Evolutionary conservation across 1,284 basidiomycete species (phyloP), one percentile per base, ranked within the genome.

Genomic region (Leucoagaricus sp.): DNA sequence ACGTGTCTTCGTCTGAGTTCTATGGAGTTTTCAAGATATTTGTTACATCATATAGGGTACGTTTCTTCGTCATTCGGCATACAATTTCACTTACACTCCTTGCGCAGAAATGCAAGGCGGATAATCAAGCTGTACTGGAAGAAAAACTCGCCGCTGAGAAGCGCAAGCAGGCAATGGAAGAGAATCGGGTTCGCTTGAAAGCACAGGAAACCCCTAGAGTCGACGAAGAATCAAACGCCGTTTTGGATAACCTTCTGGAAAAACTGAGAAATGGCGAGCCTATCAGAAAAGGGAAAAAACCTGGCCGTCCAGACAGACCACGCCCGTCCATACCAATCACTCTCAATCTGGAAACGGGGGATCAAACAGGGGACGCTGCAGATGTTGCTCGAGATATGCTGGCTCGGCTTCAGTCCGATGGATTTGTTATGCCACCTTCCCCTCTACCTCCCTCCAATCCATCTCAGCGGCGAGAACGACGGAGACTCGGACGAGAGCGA

Each of bases 21-120:
- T 98, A 94, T 73, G 93, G 87, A 15, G 88, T 96, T 65, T 96
- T 97, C 83, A 94, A 96, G 74, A 96, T 92, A 1, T 97, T 97
- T 65, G 84, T 94, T 23, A 94, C 90, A 0, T 95, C 94, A 1
- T 97, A 95, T 73, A 89, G 83, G 81, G 93, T 93, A 61, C 59
- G 42, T 28, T 21, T 31, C 31, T 19, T 53, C 19, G 6, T 31
- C 6, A 19, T 25, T 3, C 36, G 28, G 59, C 46, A 3, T 15
- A 26, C 28, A 12, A 54, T 26, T 41, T 49, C 55, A 45, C 53
- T 61, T 9, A 63, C 55, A 42, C 29, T 13, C 13, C 44, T 33
- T 28, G 55, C n/a, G n/a, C 63, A 95, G 92, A 94, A 93, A 89
- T 95, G 91, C 70, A 88, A 89, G 69, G 63, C 70, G 17, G 91